Conservation (phyloP, 176 grass and related monocot species). For the Oryza rufipogon region DNA sequence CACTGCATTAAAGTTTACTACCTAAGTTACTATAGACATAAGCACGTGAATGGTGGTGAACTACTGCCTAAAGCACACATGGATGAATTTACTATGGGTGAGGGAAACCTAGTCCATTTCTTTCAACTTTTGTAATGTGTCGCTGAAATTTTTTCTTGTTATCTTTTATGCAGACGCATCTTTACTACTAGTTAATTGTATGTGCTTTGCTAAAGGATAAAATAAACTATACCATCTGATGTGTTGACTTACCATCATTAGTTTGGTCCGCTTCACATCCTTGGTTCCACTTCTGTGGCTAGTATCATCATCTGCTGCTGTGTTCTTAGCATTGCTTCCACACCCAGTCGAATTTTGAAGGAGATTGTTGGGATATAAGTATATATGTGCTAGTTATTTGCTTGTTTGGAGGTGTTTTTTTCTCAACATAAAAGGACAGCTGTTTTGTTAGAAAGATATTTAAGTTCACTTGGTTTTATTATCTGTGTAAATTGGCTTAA, state of each 20-base stretch:
- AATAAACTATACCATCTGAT: not conserved
- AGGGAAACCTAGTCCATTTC: not conserved
- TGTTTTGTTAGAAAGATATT: not conserved
- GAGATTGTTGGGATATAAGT: not conserved
- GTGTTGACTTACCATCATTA: not conserved
- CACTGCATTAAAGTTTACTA: not conserved
- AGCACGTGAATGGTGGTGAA: not conserved
- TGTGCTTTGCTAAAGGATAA: too few relatives aligned
- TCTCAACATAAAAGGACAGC: not conserved
- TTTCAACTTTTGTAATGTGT: too few relatives aligned
- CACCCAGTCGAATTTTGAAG: not conserved
- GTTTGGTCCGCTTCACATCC: not conserved
- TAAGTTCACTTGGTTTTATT: conserved; percentile 2
- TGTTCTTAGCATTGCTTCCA: not conserved
- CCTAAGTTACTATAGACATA: conserved; percentile 16
- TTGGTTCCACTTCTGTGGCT: not conserved
- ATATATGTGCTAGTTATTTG: not conserved
- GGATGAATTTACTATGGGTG: not conserved
- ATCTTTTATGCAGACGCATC: too few relatives aligned
- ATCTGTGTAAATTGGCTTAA: conserved; percentile 9
- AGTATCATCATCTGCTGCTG: not conserved
- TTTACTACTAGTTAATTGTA: too few relatives aligned
- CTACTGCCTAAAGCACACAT: not conserved
- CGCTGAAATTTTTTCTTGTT: too few relatives aligned
- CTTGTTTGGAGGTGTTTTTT: not conserved